Conservation (phyloP, 352 stramenopile genomes). For the Globisporangium orthogonon region DNA sequence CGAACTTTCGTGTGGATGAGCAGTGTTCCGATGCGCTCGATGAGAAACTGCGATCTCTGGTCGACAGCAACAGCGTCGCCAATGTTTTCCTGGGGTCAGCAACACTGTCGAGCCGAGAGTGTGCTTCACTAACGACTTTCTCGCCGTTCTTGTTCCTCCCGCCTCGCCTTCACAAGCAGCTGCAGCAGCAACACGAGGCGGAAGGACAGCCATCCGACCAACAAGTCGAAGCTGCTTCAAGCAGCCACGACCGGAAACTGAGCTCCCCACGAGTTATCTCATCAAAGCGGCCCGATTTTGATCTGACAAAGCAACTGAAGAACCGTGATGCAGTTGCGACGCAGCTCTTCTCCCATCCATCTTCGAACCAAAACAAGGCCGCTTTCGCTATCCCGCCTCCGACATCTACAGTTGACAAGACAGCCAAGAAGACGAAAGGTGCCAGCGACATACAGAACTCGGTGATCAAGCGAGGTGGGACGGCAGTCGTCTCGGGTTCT, state of each 20-base stretch:
- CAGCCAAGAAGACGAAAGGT: not conserved
- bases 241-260: not conserved
- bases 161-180: not conserved
- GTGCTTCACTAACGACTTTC: not conserved
- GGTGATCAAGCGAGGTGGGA: conserved; percentile 6
- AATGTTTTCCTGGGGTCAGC: not conserved
- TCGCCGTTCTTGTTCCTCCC: conserved; percentile 12
- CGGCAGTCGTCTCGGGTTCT: conserved; percentile 1
- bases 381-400: not conserved
- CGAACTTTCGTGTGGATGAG: conserved; percentile 23
- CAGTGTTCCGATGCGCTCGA: conserved; percentile 11
- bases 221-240: not conserved
- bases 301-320: not conserved
- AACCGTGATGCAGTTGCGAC: conserved; percentile 1
- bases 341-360: conserved; percentile 1
- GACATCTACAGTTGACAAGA: not conserved
- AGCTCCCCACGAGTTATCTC: not conserved
- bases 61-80: too few relatives aligned
- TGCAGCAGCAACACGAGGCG: not conserved
- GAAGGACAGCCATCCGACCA: not conserved
- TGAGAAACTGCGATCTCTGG: conserved; percentile 4
- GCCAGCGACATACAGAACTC: not conserved
- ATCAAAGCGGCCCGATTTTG: not conserved
- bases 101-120: not conserved
- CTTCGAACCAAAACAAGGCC: not conserved